phyloP scores from a whole-genome alignment of 257 asterid genomes.

The Nicotiana obtusifolia region DNA sequence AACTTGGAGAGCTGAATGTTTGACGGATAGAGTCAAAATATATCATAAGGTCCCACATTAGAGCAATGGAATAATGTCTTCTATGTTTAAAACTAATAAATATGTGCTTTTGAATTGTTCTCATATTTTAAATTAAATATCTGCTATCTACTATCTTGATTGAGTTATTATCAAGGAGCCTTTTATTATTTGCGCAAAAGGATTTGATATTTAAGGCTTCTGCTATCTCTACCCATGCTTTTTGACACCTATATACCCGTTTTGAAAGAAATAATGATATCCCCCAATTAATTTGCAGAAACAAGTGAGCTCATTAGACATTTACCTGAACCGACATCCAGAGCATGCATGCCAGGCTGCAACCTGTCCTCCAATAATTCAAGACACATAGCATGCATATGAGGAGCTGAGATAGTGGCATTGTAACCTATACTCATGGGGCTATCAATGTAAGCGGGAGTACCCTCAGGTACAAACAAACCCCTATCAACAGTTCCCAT shows the following conservation, averaged over 20 bases:
- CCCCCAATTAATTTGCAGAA: not conserved
- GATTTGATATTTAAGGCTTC: not conserved
- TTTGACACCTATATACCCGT: not conserved
- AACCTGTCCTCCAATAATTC: conserved; percentile 72
- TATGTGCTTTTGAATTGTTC: not conserved
- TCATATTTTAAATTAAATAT: not conserved
- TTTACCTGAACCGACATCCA: conserved; percentile 91
- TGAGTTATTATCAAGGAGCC: not conserved
- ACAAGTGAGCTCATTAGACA: not conserved
- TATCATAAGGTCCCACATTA: not conserved
- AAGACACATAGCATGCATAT: conserved; percentile 97
- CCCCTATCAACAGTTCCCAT: conserved; percentile 88
- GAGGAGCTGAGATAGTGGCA: conserved; percentile 96
- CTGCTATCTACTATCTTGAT: not conserved
- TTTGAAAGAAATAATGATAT: not conserved
- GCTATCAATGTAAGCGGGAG: conserved; percentile 67
- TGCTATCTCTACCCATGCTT: not conserved
- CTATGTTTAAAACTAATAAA: not conserved
- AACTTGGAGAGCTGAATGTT: not conserved
- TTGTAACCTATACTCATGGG: conserved; percentile 86
- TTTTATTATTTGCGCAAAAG: not conserved
- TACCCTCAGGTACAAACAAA: conserved; percentile 73
- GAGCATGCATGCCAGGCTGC: conserved; percentile 88
- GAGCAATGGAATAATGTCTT: not conserved
- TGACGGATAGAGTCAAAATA: not conserved